Base-by-base conservation (phyloP, 495 filamentous ascomycete genomes). In the Podospora conica region DNA sequence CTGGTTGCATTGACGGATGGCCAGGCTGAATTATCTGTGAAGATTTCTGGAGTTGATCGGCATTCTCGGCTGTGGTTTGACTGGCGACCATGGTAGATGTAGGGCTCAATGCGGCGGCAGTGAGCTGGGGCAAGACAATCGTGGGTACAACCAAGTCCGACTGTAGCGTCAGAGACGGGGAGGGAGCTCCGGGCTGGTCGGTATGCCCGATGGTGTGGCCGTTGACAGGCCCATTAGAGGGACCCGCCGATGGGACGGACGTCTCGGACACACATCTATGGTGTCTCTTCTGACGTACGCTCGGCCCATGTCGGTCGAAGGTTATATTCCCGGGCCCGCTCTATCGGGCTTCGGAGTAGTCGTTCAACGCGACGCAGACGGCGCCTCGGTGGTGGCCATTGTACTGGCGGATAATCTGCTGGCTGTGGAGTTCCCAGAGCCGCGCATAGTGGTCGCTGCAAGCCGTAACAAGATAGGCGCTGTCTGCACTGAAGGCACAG, bases 371-470 rank as follows among this genome's bases (percentile, higher is more conserved):
- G 61, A 98, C 95, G 77, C 95, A 98, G 1, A 98, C 93, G 3
- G 93, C 90, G 25, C 95, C 95, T 24, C 95, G 85, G 75, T 98
- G 95, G 77, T 98, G 95, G 23, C 95, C 95, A 77, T 96, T 98
- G 75, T 98, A 98, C 78, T 98, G 95, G 58, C 95, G 85, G 73
- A 98, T 98, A 66, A 98, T 92, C 61, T 87, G 87, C 72, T 96
- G 91, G 63, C 83, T 87, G 61, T 82, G 76, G 65, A 98, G 79
- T 81, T 98, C 95, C 95, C 95, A 98, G 63, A 98, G 78, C n/a
- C 95, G 83, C 1, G 95, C 95, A 76, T 96, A 98, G 76, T 98
- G 95, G 76, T 98, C 95, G 59, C 89, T 93, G 73, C 95, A 98
- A 10, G 96, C 96, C 3, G 96, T 98, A n/a, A 98, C 95, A 3